Conservation (phyloP, 495 filamentous ascomycete species). For the Mytilinidion resinicola region DNA sequence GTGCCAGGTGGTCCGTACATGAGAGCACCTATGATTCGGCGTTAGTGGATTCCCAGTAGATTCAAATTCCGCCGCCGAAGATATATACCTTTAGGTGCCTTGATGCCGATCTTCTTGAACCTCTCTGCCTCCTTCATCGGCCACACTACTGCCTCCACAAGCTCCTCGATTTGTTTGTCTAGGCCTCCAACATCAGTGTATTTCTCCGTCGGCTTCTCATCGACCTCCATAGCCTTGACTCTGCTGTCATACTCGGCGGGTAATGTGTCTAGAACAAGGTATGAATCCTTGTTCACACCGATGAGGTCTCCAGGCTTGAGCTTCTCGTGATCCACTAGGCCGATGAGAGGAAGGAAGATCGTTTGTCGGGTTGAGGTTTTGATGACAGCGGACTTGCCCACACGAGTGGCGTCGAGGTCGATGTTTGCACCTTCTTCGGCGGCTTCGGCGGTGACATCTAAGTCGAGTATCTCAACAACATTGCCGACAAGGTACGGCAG, state of each 20-base stretch:
- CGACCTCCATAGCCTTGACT: slow-evolving; percentile 99
- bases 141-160: slow-evolving; percentile 99
- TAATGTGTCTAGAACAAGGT: slow-evolving; percentile 95
- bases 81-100: slow-evolving; percentile 88
- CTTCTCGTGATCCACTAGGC: slow-evolving; percentile 87
- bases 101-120: slow-evolving; percentile 99
- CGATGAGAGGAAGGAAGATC: slow-evolving; percentile 97
- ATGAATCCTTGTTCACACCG: slow-evolving; percentile 98
- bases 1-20: slow-evolving; percentile 99
- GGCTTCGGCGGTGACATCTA: slow-evolving; percentile 92
- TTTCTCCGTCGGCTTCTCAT: slow-evolving; percentile 99
- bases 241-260: slow-evolving; percentile 99
- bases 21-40: slow-evolving; percentile 60
- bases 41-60: slow-evolving; percentile 19
- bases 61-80: slow-evolving; percentile 18
- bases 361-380: slow-evolving; percentile 99
- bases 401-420: slow-evolving; percentile 91
- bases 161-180: slow-evolving; percentile 98
- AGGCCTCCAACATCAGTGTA: slow-evolving; percentile 97
- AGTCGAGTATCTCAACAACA: slow-evolving; percentile 92
- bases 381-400: slow-evolving; percentile 98
- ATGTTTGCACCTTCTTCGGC: slow-evolving; percentile 97
- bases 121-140: slow-evolving; percentile 99
- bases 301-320: slow-evolving; percentile 94
- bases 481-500: slow-evolving; percentile 97